Evolutionary conservation across 129 eudicot genomes (phyloP).

Genomic region (Flaveria bidentis): DNA sequence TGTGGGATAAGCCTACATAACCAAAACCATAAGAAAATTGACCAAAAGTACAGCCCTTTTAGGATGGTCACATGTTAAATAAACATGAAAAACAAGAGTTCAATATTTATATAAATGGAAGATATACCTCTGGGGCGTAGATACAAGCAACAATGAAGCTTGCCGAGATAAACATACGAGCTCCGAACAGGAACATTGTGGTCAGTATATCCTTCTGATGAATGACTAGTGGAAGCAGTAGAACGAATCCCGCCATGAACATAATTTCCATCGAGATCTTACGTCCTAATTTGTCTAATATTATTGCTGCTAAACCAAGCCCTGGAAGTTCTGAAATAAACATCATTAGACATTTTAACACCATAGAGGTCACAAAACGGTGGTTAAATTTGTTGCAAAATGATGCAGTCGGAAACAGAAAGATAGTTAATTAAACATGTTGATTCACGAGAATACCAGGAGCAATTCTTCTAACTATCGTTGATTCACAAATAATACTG

Average conservation of each 20-base stretch:
- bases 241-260: constrained; percentile 41
- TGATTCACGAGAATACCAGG: no score
- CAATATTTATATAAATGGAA: neutral
- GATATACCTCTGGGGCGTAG: constrained; percentile 65
- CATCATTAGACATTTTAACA: neutral
- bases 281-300: constrained; percentile 60
- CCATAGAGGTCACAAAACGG: neutral
- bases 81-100: neutral
- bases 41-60: neutral
- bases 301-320: constrained; percentile 51
- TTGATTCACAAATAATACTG: no score
- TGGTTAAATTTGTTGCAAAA: no score
- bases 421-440: no score
- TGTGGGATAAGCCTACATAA: constrained; percentile 62
- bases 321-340: constrained; percentile 61
- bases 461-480: no score
- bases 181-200: constrained; percentile 54
- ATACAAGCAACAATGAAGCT: constrained; percentile 58
- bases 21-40: neutral
- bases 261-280: constrained; percentile 55
- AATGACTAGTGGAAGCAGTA: constrained; percentile 52
- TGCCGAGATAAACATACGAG: constrained; percentile 65
- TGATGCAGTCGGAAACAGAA: no score
- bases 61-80: neutral
- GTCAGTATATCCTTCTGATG: constrained; percentile 46